Evolutionary conservation across 208 protist genomes (phyloP), one percentile per base, ranked within the genome.

Genomic region (Acanthamoeba castellanii): DNA sequence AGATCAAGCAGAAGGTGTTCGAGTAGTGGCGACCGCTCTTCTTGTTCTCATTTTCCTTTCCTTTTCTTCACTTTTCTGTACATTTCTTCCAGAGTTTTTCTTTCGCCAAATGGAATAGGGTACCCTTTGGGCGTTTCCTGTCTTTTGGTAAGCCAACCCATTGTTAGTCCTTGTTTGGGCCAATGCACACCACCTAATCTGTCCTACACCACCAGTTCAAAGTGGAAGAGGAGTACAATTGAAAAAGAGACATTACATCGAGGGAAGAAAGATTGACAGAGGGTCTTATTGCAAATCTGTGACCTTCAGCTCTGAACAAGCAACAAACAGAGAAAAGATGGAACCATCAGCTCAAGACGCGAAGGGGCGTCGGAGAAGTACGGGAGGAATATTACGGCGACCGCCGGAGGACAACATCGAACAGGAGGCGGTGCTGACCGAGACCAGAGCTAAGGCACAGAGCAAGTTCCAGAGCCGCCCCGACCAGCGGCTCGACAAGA

Each of bases 1-100:
- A 88, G 47, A 88, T 88, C 81, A 57, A 34, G 32, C 81, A 88
- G 32, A 88, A 88, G 81, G 81, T 88, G 25, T 88, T 88, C 20
- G 81, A 88, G 47, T 88, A 85, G 76, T 72, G 45, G 5, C 9
- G 45, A 47, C 9, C 45, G 0, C 13, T 72, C 37, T 9, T 72
- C 16, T 11, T 6, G 4, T 30, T 42, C 37, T 42, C 37, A 42
- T 42, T 42, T 42, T 42, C 37, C 37, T 42, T 42, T 42, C 37
- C 61, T n/a, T 68, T 30, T 30, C 25, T 68, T 9, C 61, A 68
- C 7, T 20, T 68, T 9, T 68, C 61, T 30, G 27, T 68, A 68
- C 61, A 68, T 30, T n/a, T 68, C 27, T 30, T 68, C 27, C 45
- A 42, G 3, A 3, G 37, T 42, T 42, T 1, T 1, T 42, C 1